A percentile compares a stretch with the other conserved stretches of the same genome.
These are phyloP conservation scores for Aureobasidium pullulans DNA, from an alignment of 2,329 filamentous ascomycete species.

Conservation along the genomic window DNA sequence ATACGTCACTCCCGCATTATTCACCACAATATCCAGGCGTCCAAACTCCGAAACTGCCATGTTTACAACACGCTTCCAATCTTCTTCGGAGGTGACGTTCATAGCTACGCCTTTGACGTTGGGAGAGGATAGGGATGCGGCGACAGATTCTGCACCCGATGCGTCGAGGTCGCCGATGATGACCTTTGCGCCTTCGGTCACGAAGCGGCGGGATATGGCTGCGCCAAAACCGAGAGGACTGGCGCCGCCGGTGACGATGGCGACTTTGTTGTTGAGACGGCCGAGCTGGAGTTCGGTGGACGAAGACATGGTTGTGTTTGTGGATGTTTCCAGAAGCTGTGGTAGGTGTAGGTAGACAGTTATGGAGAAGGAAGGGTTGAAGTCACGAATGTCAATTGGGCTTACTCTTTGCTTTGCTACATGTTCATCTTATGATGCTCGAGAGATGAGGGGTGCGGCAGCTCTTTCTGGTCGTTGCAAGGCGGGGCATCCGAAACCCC, in stretches of 20 bases:
- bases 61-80: constrained; percentile 48
- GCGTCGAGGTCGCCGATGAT: constrained; percentile 56
- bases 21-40: constrained; percentile 51
- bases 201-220: constrained; percentile 53
- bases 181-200: constrained; percentile 53
- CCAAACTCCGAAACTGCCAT: constrained; percentile 42
- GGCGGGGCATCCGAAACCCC: constrained; percentile 1
- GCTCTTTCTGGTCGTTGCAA: not conserved
- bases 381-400: not conserved
- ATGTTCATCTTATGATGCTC: not conserved
- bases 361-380: not conserved
- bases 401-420: not conserved
- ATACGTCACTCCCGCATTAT: constrained; percentile 55
- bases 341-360: no score
- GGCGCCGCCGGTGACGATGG: constrained; percentile 53
- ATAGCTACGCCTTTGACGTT: constrained; percentile 37
- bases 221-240: constrained; percentile 52
- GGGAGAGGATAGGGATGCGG: constrained; percentile 34
- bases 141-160: constrained; percentile 45
- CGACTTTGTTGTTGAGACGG: constrained; percentile 45
- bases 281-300: constrained; percentile 6
- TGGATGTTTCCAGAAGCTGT: not conserved
- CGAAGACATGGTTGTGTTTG: constrained; percentile 6
- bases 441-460: not conserved
- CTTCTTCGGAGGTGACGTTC: constrained; percentile 35